Base-by-base conservation (phyloP, 129 eudicot genomes). In the Calendula officinalis region DNA sequence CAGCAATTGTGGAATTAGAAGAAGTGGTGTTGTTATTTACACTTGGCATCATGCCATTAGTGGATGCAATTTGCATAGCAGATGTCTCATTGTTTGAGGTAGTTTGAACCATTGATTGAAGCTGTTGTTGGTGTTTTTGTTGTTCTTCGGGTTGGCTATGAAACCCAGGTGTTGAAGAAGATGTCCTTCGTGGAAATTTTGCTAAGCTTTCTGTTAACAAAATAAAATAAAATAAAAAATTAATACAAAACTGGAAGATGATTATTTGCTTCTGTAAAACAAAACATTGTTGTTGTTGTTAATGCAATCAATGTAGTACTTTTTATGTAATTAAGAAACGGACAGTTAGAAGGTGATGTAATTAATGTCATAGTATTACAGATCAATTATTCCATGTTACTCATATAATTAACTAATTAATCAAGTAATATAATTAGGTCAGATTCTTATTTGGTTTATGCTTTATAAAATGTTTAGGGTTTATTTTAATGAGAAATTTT, bases 161-260 rank as follows among this genome's bases (percentile, higher is more conserved):
- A 67, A 75, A 54, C 39, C 83, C 80, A 33, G 89, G 62, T 64
- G 95, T 64, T 13, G 95, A 60, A 39, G 67, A 77, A 43, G 67
- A 77, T 32, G 89, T 79, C 70, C 95, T 81, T 62, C 95, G 74
- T 11, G 96, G 91, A 75, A 81, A 92, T 58, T 88, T 92, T 13
- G 99, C 81, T 74, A 92, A 86, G 79, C 99, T 88, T 84, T 92
- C 99, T 92, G 87, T 22, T 42, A 66, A 80, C 33, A 12, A 35
- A 62, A 58, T 70, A 7, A 22, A 56, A 27, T 33, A 52, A 35
- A 34, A 33, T 41, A 39, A 63, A 42, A 50, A 42, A 74, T 7
- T 66, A 1, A 12, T 13, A 53, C 10, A 53, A 27, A 10, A n/a
- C 39, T 33, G 2, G 30, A 22, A 22, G 30, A 22, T 22, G 30